These are phyloP conservation scores for Glycine latifolia DNA, from an alignment of 306 rosid species.

Conservation along the genomic window DNA sequence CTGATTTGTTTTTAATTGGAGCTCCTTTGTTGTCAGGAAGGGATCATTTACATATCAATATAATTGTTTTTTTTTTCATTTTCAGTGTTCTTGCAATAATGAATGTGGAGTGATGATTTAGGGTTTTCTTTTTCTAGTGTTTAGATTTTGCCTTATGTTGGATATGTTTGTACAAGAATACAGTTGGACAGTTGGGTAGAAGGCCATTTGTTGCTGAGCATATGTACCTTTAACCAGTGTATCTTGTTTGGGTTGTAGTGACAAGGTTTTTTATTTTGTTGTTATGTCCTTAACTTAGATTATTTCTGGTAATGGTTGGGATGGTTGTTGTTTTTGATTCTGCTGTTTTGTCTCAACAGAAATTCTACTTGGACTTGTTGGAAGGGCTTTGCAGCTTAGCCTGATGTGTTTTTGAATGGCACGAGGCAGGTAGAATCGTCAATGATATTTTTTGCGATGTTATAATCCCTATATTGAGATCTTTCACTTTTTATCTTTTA, in stretches of 20 bases:
- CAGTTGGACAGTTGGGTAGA: constrained; percentile 37
- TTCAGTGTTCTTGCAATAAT: constrained; percentile 31
- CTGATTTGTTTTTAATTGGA: constrained; percentile 44
- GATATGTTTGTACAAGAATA: constrained; percentile 33
- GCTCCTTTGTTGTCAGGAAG: constrained; percentile 46
- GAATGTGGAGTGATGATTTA: constrained; percentile 42
- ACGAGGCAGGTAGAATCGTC: constrained; percentile 56
- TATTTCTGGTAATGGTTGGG: constrained; percentile 45
- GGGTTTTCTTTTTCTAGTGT: constrained; percentile 33
- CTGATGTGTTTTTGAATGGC: constrained; percentile 53
- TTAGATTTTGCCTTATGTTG: constrained; percentile 41
- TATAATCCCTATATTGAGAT: constrained; percentile 15
- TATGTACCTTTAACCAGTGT: constrained; percentile 28
- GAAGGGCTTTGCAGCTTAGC: constrained; percentile 54
- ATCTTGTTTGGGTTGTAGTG: constrained; percentile 41
- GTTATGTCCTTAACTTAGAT: constrained; percentile 34
- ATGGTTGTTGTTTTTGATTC: constrained; percentile 57
- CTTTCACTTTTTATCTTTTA: not conserved
- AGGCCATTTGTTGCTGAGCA: constrained; percentile 26
- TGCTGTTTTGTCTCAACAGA: constrained; percentile 65
- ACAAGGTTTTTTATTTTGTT: constrained; percentile 36
- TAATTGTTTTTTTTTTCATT: not conserved
- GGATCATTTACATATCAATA: constrained; percentile 17
- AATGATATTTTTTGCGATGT: constrained; percentile 28
- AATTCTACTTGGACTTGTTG: constrained; percentile 53